Evolutionary conservation across 306 rosid species (phyloP).

Genomic region (Vigna unguiculata): DNA sequence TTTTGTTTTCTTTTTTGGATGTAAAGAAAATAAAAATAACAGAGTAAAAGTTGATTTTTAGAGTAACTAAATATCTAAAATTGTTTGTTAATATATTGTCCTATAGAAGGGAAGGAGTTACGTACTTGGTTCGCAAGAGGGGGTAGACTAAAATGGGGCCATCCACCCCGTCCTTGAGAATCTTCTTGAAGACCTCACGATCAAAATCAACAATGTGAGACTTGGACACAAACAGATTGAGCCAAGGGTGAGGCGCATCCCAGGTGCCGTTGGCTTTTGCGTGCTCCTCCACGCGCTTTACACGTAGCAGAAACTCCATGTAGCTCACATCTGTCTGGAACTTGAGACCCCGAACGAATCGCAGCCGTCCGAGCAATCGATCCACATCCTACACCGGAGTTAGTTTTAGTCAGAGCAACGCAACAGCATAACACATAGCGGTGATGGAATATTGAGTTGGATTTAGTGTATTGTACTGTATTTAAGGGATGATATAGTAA

Average conservation of each 20-base stretch:
- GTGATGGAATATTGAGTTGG: neutral
- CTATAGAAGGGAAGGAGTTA: neutral
- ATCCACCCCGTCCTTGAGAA: slow-evolving; percentile 70
- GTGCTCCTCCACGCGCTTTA: slow-evolving; percentile 25
- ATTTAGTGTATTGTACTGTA: neutral
- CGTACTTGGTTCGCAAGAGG: slow-evolving; percentile 50
- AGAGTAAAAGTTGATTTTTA: neutral
- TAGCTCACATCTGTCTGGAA: slow-evolving; percentile 1
- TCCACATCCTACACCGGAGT: neutral
- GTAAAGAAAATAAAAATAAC: neutral
- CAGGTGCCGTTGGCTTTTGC: slow-evolving; percentile 24
- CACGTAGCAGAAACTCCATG: slow-evolving; percentile 24
- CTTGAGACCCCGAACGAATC: slow-evolving; percentile 14
- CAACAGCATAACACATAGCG: neutral
- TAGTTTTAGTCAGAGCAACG: neutral
- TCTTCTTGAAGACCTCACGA: slow-evolving; percentile 55
- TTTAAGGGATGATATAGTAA: neutral
- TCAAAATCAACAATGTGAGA: slow-evolving; percentile 60
- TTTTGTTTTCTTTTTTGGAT: neutral
- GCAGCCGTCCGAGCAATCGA: slow-evolving; percentile 18
- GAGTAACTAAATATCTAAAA: neutral
- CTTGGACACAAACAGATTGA: slow-evolving; percentile 73
- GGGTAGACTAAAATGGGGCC: slow-evolving; percentile 88
- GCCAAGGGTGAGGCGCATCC: slow-evolving; percentile 79
- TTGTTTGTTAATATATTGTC: neutral